Conservation (phyloP, 148 eudicot species). For the Salicornia ramosissima region DNA sequence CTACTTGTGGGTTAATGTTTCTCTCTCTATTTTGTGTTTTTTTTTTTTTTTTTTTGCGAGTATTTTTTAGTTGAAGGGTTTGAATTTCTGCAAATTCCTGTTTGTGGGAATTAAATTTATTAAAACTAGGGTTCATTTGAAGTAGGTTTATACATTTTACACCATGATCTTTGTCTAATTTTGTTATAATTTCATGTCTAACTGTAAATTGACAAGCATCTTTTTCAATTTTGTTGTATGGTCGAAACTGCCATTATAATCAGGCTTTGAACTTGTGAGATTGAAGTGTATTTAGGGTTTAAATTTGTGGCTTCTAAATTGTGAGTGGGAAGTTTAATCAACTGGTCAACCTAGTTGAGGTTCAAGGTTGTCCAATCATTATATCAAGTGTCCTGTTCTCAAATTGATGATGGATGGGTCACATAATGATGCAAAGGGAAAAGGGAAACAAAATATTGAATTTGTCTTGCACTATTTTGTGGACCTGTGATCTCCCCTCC, state of each 20-base stretch:
- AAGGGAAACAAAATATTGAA: neutral
- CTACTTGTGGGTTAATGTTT: neutral
- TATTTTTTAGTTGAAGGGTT: neutral
- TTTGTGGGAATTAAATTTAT: neutral
- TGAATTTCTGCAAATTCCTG: neutral
- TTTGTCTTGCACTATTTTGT: neutral
- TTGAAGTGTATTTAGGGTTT: neutral
- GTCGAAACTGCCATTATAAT: neutral
- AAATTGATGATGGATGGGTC: slow-evolving; percentile 4
- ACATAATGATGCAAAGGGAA: neutral
- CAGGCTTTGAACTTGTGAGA: neutral
- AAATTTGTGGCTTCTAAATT: neutral
- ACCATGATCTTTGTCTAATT: neutral
- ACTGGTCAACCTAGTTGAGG: neutral
- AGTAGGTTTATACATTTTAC: neutral
- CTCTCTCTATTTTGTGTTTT: neutral
- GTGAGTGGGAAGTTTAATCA: neutral
- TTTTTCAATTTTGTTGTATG: neutral
- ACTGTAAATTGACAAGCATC: neutral
- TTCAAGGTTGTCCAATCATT: neutral
- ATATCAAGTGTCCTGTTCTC: neutral
- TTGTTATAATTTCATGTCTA: neutral
- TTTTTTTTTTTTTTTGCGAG: neutral
- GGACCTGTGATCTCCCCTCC: neutral
- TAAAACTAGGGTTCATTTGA: neutral